These are phyloP conservation scores for Guyanaporus albipodus DNA, from an alignment of 768 basidiomycete species.

Conservation along the genomic window DNA sequence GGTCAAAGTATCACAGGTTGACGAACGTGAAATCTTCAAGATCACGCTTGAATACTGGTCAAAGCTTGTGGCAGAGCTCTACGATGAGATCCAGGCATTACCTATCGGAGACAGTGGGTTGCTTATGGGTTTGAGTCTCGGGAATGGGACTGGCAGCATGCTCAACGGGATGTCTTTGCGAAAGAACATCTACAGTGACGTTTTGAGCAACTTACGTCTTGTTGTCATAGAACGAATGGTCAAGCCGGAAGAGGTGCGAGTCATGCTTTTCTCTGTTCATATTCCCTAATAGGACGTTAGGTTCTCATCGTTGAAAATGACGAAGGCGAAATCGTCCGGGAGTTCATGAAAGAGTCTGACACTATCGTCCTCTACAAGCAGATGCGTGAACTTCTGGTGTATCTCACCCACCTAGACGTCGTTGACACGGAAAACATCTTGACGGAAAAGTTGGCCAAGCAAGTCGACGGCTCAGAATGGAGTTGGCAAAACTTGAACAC, in stretches of 20 bases:
- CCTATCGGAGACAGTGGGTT: conserved; percentile 84
- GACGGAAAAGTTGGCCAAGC: conserved; percentile 95
- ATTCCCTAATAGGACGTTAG: conserved; percentile 37
- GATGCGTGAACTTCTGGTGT: conserved; percentile 97
- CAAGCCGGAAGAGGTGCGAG: conserved; percentile 92
- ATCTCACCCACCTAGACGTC: conserved; percentile 96
- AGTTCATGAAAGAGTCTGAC: conserved; percentile 98
- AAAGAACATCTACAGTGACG: conserved; percentile 94
- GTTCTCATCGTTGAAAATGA: conserved; percentile 99
- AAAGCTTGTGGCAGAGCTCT: conserved; percentile 92
- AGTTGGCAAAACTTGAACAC: conserved; percentile 99
- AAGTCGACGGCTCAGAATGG: conserved; percentile 98
- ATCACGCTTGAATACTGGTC: conserved; percentile 98
- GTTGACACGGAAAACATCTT: conserved; percentile 94
- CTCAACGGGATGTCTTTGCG: conserved; percentile 75
- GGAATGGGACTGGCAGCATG: conserved; percentile 59
- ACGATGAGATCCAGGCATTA: conserved; percentile 92
- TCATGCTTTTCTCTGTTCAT: not conserved
- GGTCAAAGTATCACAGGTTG: conserved; percentile 97
- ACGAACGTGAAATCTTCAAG: conserved; percentile 99
- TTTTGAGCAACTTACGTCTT: conserved; percentile 87
- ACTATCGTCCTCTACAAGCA: conserved; percentile 99
- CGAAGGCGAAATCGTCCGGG: conserved; percentile 98
- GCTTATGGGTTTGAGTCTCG: conserved; percentile 85
- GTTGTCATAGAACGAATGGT: conserved; percentile 99